These are phyloP conservation scores for Tricholoma saponaceum DNA, from an alignment of 768 basidiomycete species.

Conservation along the genomic window DNA sequence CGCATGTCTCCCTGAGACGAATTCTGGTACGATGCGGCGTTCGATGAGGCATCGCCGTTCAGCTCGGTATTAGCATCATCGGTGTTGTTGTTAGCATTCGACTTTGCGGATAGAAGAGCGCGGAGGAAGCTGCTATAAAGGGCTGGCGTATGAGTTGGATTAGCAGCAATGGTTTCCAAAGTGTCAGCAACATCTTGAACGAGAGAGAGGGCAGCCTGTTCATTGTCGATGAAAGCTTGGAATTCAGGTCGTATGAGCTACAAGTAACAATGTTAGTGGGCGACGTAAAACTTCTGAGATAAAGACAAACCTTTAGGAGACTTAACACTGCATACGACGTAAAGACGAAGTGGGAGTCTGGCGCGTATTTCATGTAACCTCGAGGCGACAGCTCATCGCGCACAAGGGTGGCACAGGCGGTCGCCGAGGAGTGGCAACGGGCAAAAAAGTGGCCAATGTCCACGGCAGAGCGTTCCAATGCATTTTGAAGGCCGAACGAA, in stretches of 20 bases:
- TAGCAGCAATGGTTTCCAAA: constrained; percentile 73
- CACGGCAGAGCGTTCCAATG: constrained; percentile 71
- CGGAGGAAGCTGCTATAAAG: constrained; percentile 84
- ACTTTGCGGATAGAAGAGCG: constrained; percentile 62
- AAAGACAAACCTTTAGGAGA: constrained; percentile 72
- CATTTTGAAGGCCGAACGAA: constrained; percentile 95
- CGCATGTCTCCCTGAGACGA: constrained; percentile 22
- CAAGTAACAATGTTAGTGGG: constrained; percentile 2
- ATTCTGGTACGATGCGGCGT: not conserved
- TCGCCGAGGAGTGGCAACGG: constrained; percentile 70
- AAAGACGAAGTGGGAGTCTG: constrained; percentile 90
- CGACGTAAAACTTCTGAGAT: not conserved
- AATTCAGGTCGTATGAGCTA: constrained; percentile 86
- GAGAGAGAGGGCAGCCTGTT: constrained; percentile 63
- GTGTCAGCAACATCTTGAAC: constrained; percentile 80
- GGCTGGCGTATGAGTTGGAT: constrained; percentile 82
- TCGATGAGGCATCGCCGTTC: not conserved
- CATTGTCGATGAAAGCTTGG: constrained; percentile 68
- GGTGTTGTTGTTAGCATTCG: constrained; percentile 1
- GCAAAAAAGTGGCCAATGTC: constrained; percentile 85
- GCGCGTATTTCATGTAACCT: constrained; percentile 77
- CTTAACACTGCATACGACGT: constrained; percentile 91
- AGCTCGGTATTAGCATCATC: not conserved
- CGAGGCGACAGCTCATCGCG: constrained; percentile 75
- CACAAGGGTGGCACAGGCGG: constrained; percentile 64